Evolutionary conservation across 2,329 filamentous ascomycete species (phyloP).

Genomic region (Fusarium pseudograminearum): DNA sequence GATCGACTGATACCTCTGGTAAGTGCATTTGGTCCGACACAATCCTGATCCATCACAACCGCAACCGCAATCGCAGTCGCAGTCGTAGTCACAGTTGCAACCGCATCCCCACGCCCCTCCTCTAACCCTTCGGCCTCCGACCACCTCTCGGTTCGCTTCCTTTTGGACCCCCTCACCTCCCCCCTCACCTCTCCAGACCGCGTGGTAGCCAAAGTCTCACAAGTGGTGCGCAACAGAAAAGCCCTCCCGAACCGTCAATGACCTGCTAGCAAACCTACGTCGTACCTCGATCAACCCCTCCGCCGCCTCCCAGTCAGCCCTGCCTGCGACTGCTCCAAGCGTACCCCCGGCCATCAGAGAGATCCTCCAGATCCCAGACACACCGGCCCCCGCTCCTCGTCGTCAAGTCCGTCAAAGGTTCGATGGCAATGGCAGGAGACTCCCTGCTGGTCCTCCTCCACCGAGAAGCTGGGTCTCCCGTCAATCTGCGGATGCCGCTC

Average conservation of each 20-base stretch:
- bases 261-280: slow-evolving; percentile 69
- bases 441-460: slow-evolving; percentile 69
- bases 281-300: slow-evolving; percentile 55
- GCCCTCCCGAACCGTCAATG: slow-evolving; percentile 64
- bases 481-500: slow-evolving; percentile 40
- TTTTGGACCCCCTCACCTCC: slow-evolving; percentile 28
- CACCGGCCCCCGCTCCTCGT: slow-evolving; percentile 64
- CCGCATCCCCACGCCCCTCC: slow-evolving; percentile 37
- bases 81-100: neutral
- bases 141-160: slow-evolving; percentile 47
- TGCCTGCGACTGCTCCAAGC: slow-evolving; percentile 59
- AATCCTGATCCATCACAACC: slow-evolving; percentile 5
- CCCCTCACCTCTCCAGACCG: slow-evolving; percentile 41
- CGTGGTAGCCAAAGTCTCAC: slow-evolving; percentile 50
- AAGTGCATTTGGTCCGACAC: slow-evolving; percentile 32
- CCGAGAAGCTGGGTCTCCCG: slow-evolving; percentile 66
- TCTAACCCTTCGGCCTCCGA: slow-evolving; percentile 26
- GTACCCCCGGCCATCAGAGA: slow-evolving; percentile 70
- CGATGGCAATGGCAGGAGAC: slow-evolving; percentile 62
- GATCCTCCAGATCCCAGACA: slow-evolving; percentile 70
- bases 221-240: slow-evolving; percentile 49
- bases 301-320: slow-evolving; percentile 41
- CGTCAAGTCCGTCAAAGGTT: slow-evolving; percentile 57
- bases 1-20: slow-evolving; percentile 46
- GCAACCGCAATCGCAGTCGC: slow-evolving; percentile 5